phyloP scores from a whole-genome alignment of 2,329 filamentous ascomycete species.

The Penicillium sp. region DNA sequence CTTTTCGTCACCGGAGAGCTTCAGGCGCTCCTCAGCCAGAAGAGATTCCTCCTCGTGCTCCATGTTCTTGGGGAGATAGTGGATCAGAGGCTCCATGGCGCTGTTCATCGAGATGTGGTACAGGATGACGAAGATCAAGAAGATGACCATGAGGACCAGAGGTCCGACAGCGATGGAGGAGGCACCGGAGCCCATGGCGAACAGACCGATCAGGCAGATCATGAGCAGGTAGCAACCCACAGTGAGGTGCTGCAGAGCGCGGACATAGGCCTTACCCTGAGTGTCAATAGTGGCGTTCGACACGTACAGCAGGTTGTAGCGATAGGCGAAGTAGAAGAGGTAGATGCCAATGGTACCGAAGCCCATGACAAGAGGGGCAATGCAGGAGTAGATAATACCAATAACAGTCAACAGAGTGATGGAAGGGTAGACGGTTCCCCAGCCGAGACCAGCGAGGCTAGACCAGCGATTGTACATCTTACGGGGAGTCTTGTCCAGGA shows the following conservation, averaged over 20 bases:
- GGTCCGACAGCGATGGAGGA: conserved; percentile 65
- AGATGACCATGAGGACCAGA: conserved; percentile 70
- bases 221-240: conserved; percentile 81
- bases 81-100: conserved; percentile 72
- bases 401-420: conserved; percentile 80
- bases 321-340: conserved; percentile 82
- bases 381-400: conserved; percentile 78
- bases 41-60: conserved; percentile 57
- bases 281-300: conserved; percentile 79
- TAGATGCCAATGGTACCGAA: conserved; percentile 77
- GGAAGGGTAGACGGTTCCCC: conserved; percentile 79
- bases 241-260: conserved; percentile 82
- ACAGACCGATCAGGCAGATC: conserved; percentile 79
- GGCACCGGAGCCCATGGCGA: conserved; percentile 65
- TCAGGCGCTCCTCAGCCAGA: conserved; percentile 32
- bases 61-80: conserved; percentile 75
- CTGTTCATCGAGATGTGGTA: conserved; percentile 70
- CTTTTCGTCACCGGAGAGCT: conserved; percentile 22
- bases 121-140: conserved; percentile 71
- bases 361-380: conserved; percentile 78
- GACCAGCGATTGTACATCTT: conserved; percentile 78
- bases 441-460: conserved; percentile 68
- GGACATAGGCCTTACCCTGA: conserved; percentile 81
- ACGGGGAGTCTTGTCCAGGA: conserved; percentile 74
- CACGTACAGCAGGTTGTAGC: conserved; percentile 88